Percentiles rank a stretch among this genome's conserved stretches.
Evolutionary conservation across 768 basidiomycete genomes (phyloP).

Genomic region (Hygrophorus russula): DNA sequence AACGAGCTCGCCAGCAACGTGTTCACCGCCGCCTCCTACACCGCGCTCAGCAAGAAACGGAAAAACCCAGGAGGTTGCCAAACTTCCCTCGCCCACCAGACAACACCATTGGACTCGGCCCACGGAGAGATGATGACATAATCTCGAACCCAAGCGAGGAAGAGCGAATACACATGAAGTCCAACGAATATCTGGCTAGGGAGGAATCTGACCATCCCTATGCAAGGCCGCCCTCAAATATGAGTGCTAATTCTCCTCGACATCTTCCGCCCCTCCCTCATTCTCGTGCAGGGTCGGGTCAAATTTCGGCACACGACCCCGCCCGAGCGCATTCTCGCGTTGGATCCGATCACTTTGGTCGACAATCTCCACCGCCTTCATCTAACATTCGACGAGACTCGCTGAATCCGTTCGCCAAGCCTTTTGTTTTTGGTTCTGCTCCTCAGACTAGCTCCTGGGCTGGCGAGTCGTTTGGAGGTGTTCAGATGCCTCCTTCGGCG

Average conservation of each 20-base stretch:
- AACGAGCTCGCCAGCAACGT: slow-evolving; percentile 61
- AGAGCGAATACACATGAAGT: slow-evolving; percentile 14
- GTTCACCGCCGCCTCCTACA: slow-evolving; percentile 52
- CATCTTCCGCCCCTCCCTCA: slow-evolving; percentile 54
- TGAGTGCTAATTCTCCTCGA: slow-evolving; percentile 28
- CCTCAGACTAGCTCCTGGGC: slow-evolving; percentile 20
- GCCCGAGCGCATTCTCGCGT: slow-evolving; percentile 54
- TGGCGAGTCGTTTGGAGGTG: slow-evolving; percentile 20
- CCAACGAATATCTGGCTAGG: too few relatives aligned
- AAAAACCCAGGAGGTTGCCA: slow-evolving; percentile 62
- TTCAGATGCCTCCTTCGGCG: slow-evolving; percentile 22
- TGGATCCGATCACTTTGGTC: slow-evolving; percentile 11
- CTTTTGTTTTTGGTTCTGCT: slow-evolving; percentile 64
- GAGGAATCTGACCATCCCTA: slow-evolving; percentile 10
- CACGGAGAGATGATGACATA: slow-evolving; percentile 44
- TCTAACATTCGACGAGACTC: slow-evolving; percentile 20
- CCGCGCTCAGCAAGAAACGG: slow-evolving; percentile 32
- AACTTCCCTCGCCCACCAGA: slow-evolving; percentile 73
- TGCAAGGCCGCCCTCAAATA: slow-evolving; percentile 31
- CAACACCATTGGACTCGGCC: slow-evolving; percentile 29
- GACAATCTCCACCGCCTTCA: slow-evolving; percentile 15
- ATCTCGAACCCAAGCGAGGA: slow-evolving; percentile 87
- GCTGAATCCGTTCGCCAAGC: slow-evolving; percentile 74
- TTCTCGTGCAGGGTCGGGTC: slow-evolving; percentile 52
- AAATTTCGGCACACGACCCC: slow-evolving; percentile 50